Conservation (phyloP, 352 stramenopile species). For the Pythium biforme region DNA sequence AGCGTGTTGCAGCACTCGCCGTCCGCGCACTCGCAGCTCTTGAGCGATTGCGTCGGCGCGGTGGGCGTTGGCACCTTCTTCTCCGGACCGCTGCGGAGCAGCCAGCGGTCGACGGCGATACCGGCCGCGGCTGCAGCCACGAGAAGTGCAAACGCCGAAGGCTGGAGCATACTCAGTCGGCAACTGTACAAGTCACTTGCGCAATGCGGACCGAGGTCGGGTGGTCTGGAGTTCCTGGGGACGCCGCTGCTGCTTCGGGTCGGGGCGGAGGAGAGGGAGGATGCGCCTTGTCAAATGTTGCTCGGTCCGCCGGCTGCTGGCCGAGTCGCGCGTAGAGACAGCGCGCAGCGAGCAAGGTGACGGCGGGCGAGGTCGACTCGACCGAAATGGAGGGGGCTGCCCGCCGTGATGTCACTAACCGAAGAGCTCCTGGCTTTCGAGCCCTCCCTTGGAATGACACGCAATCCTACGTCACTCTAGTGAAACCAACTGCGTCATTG, state of each 20-base stretch:
- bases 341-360: not conserved
- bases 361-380: not conserved
- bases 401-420: conserved; percentile 10
- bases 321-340: conserved; percentile 2
- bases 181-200: no score
- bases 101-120: conserved; percentile 32
- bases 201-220: no score
- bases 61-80: not conserved
- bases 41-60: not conserved
- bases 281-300: not conserved
- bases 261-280: not conserved
- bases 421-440: no score
- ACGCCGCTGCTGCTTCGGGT: not conserved
- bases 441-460: no score
- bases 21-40: conserved; percentile 57
- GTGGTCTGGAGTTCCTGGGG: no score
- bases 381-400: not conserved
- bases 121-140: conserved; percentile 22
- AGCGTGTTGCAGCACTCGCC: conserved; percentile 77
- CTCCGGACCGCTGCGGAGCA: conserved; percentile 12
- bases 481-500: not conserved
- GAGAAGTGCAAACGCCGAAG: conserved; percentile 13
- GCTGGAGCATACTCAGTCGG: conserved; percentile 7
- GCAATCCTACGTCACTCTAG: no score
- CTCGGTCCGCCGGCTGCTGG: conserved; percentile 1